Base-by-base conservation (phyloP, 2,329 filamentous ascomycete species). In the Calonectria pseudoturangicola region DNA sequence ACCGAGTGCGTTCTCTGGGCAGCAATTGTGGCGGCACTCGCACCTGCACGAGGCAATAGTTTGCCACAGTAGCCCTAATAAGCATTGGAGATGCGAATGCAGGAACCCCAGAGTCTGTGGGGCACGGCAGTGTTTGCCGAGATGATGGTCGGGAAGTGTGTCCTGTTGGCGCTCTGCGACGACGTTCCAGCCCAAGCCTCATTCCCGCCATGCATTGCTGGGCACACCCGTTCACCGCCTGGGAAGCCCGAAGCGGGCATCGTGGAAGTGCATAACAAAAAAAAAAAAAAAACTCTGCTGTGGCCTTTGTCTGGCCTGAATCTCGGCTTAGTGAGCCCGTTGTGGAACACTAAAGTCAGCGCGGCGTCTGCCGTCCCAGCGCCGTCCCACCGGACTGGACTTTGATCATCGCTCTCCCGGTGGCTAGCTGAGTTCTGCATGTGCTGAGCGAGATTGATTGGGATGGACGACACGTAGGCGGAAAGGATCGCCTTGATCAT, bases 371-470 rank as follows among this genome's bases (percentile, higher is more conserved):
- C 47, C 25, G 43, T 39, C 36, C 65, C 28, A n/a, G 30, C 33
- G 45, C 36, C 15, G 39, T n/a, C 18, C 8, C 25, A 25, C 36
- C 39, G 10, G 27, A 21, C 21, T 8, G 21, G 12, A 25, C 10
- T 15, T 54, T n/a, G 33, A 33, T 41, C 18, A n/a, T 48, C 54
- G 18, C 18, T 21, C 43, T 66, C 10, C 6, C 25, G 50, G 50
- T 70, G 54, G 60, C 51, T 43, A 25, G 51, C 71, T 70, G 62
- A 68, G 36, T n/a, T 43, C 64, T 66, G 73, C 56, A 68, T 77
- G 67, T 70, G 56, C 70, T 25, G 72, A 43, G 30, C 21, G 12
- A 36, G 27, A 12, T 28, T 39, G 63, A 21, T 21, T 21, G 21
- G 21, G 21, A 21, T 21, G 21, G 21, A 39, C 50, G 36, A 48